Base-by-base conservation (phyloP, 345 rosid genomes). In the Euphorbia pulcherrima region DNA sequence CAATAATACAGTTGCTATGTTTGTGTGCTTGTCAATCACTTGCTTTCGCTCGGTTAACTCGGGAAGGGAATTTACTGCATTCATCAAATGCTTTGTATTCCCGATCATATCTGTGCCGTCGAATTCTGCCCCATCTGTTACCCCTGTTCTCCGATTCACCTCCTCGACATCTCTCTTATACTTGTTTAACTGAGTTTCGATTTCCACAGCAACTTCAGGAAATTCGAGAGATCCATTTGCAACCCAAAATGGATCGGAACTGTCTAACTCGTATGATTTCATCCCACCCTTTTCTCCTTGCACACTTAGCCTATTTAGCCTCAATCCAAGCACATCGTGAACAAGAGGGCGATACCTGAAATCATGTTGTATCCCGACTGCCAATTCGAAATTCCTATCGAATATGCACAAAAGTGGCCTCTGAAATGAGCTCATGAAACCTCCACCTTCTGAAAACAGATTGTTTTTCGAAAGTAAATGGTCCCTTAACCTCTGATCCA, bases 131-230 rank as follows among this genome's bases (percentile, higher is more conserved):
- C 97, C 99, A 21, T 74, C 90, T 28, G 77, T 77, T 12, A 90
- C 97, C 1, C 97, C 99, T 0, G 99, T 88, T 74, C 97, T 88
- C 68, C 79, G 80, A 77, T 95, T 95, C 68, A 95, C 97, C 77
- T 89, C 99, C 57, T 95, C 99, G 6, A 95, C 94, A 71, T 95
- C 97, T 81, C 72, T 95, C 87, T 92, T 94, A 76, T 94, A 92
- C 82, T 86, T 88, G 57, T 70, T 85, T 80, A 94, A 70, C 70
- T 95, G 99, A 0, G 84, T 85, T 81, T 95, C 97, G 2, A 95
- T 90, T 86, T 92, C 97, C 76, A 86, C 87, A 13, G 99, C 99
- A 41, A 92, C 99, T 74, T 94, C 99, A 29, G 99, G 99, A 78
- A 94, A 89, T 79, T 89, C 99, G 55, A 94, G 74, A 37, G 89